Percentiles rank a stretch among this genome's conserved stretches.
Conservation (phyloP, 1,284 basidiomycete species). For the Paramarasmius palmivorus region DNA sequence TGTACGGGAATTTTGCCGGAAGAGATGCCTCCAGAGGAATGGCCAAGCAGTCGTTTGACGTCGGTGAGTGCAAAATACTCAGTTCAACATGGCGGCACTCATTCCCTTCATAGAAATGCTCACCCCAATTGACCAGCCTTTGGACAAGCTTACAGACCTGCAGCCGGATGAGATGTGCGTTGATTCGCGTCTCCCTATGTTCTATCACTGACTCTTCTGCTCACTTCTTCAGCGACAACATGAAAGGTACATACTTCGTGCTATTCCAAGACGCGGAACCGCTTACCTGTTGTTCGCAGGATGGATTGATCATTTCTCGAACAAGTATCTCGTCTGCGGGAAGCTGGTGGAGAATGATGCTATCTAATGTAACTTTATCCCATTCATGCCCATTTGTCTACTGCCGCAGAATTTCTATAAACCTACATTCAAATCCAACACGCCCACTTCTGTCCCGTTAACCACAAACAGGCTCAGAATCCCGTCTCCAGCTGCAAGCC, state of each 20-base stretch:
- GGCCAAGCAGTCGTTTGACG: constrained; percentile 95
- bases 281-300: too few relatives aligned
- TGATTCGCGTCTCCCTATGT: background rate
- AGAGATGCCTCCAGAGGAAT: constrained; percentile 92
- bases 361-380: too few relatives aligned
- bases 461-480: constrained; percentile 38
- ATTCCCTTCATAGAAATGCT: constrained; percentile 72
- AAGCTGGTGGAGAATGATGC: constrained; percentile 77
- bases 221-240: constrained; percentile 85
- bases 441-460: constrained; percentile 34
- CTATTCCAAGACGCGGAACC: too few relatives aligned
- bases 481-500: constrained; percentile 28
- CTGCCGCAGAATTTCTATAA: too few relatives aligned
- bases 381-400: too few relatives aligned
- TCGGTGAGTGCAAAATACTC: constrained; percentile 49
- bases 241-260: constrained; percentile 77
- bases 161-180: constrained; percentile 82
- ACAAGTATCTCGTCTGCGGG: constrained; percentile 87
- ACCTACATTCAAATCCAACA: constrained; percentile 31
- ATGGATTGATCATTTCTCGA: constrained; percentile 89
- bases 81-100: background rate
- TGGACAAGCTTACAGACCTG: constrained; percentile 83
- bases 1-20: constrained; percentile 97
- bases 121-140: constrained; percentile 81
- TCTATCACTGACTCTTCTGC: background rate